Conservation (phyloP, 2,329 filamentous ascomycete species). For the Ophiostoma ips region DNA sequence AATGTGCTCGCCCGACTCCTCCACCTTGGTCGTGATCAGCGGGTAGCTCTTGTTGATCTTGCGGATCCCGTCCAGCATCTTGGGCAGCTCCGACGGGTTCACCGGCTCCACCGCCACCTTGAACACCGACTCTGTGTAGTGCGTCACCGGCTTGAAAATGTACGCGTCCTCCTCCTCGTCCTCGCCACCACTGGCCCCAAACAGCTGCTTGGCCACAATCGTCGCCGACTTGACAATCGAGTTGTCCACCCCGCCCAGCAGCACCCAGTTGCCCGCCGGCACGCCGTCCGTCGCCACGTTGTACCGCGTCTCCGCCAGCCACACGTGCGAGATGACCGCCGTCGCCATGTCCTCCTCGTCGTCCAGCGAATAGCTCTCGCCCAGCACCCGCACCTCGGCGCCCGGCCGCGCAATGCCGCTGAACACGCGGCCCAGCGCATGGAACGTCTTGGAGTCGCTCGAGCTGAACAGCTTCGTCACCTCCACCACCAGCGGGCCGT, state of each 20-base stretch:
- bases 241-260: constrained; percentile 90
- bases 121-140: constrained; percentile 95
- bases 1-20: constrained; percentile 94
- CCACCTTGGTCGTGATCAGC: constrained; percentile 88
- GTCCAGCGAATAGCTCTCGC: constrained; percentile 89
- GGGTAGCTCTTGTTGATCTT: constrained; percentile 98
- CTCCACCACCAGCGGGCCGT: constrained; percentile 83
- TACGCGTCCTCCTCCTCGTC: constrained; percentile 84
- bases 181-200: too few relatives aligned
- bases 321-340: constrained; percentile 72
- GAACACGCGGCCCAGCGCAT: constrained; percentile 81
- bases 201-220: constrained; percentile 65
- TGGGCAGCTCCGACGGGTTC: constrained; percentile 92
- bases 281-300: constrained; percentile 84
- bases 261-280: constrained; percentile 82
- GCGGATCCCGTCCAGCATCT: constrained; percentile 93
- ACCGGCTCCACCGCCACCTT: constrained; percentile 97
- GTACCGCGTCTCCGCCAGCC: constrained; percentile 85
- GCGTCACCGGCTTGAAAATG: constrained; percentile 83
- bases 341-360: constrained; percentile 95
- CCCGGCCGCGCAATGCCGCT: constrained; percentile 79
- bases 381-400: constrained; percentile 75
- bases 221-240: constrained; percentile 97
- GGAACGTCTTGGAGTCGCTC: constrained; percentile 77
- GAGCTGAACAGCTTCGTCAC: constrained; percentile 90